Conservation (phyloP, 176 grass and related monocot species). For the Eremochloa ophiuroides region DNA sequence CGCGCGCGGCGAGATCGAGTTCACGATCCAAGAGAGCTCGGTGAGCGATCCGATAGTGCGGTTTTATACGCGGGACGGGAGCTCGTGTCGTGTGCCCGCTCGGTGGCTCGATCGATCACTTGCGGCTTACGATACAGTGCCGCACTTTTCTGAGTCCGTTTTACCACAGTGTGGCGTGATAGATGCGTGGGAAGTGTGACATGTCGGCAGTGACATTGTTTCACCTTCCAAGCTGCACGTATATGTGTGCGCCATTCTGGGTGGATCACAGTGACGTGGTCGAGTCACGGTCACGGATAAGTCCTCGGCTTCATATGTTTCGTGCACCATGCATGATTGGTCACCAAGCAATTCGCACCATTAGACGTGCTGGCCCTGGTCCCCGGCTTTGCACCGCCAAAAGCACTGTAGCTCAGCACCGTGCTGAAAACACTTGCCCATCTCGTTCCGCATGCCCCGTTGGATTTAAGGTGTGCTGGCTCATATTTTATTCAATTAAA, state of each 20-base stretch:
- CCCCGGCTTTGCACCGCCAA: not conserved
- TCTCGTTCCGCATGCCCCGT: not conserved
- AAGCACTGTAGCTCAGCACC: not conserved
- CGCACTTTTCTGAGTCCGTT: not conserved
- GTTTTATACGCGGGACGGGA: conserved; percentile 18
- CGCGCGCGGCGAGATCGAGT: not conserved
- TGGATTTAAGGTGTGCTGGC: too few species aligned
- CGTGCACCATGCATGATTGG: not conserved
- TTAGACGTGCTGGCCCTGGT: not conserved
- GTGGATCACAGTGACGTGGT: not conserved
- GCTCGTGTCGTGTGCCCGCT: not conserved
- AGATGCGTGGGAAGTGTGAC: not conserved
- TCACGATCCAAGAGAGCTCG: conserved; percentile 32
- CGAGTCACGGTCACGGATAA: not conserved
- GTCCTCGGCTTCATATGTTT: not conserved
- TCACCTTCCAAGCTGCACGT: too few species aligned
- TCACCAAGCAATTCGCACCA: not conserved
- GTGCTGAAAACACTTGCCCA: not conserved
- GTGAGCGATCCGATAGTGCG: conserved; percentile 32
- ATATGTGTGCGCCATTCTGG: too few species aligned
- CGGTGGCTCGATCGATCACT: conserved; percentile 17
- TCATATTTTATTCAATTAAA: too few species aligned
- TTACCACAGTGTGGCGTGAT: not conserved
- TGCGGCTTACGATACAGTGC: conserved; percentile 29
- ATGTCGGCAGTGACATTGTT: not conserved